Evolutionary conservation across 2,329 filamentous ascomycete species (phyloP), one percentile per base, ranked within the genome.

Genomic region (Epichloe scottii): DNA sequence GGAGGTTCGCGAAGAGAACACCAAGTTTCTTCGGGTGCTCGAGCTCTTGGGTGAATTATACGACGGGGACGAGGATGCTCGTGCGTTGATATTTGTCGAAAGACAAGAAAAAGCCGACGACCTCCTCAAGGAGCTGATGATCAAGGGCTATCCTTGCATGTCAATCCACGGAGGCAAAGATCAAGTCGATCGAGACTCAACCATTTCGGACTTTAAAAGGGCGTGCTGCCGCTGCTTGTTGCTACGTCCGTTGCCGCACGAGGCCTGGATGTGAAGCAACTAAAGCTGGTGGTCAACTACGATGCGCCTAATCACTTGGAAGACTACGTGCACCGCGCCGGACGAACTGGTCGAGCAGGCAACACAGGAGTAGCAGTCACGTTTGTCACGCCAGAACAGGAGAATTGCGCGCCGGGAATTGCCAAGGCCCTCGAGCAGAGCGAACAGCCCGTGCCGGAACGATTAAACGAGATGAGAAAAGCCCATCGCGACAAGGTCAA

Each of bases 241-340:
- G 93, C 93, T 11, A 98, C 93, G 0, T 96, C 91, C 11, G 89
- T 98, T 53, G 93, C 93, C 39, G 93, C 93, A 48, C 87, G 93
- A 66, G 93, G 93, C 54, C 74, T 98, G 40, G 93, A 98, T 65
- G 91, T 98, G 43, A 95, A 96, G 69, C 89, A 95, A 65, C 76
- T 98, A 35, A 96, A 94, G 67, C 77, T 97, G 34, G 93, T 98
- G 50, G 84, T 98, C 69, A 97, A 97, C 68, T 96, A 89, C 64
- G 90, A 96, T 63, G 87, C 85, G 1, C 91, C 90, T 1, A 95
- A 95, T 61, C 90, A 97, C 69, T 69, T 95, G 55, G 93, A 98
- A 68, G 93, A 97, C 63, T 97, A 97, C 62, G 91, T 97, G 40
- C 93, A 96, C 66, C 85, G 93, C 56, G 89, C 87, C 51, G 93